Base-by-base conservation (phyloP, 2,329 filamentous ascomycete genomes). In the Boeremia lycopersici region DNA sequence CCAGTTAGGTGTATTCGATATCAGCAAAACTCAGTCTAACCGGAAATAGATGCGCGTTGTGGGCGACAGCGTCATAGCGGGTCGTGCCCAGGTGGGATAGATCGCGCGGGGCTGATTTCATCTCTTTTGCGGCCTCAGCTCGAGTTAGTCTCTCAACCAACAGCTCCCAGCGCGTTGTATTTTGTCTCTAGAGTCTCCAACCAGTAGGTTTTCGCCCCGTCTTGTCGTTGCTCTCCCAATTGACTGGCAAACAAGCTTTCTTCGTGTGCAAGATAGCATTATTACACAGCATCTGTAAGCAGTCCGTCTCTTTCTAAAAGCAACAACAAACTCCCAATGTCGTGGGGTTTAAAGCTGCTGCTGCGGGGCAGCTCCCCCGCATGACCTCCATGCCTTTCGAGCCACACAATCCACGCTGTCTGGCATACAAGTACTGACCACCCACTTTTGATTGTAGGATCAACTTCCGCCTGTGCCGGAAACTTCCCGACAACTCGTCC, bases 231-330 rank as follows among this genome's bases (percentile, higher is more conserved):
- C 15, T 10, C 12, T 19, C 28, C 15, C 13, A n/a, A 12, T 17
- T 35, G 15, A 15, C 29, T 33, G 6, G 4, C 17, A 5, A 38
- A 29, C 28, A 19, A 38, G 40, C 35, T 25, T 19, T 28, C 26
- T 34, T 31, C 10, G 26, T 39, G 26, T 19, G n/a, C 8, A 13
- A 8, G 34, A 29, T 28, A 45, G 35, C 48, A 25, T 49, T 38
- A 19, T 38, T 42, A 38, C 33, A 46, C 26, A 49, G 45, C 39
- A 48, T 50, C 48, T 53, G 54, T 57, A 53, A 57, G 48, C 31
- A 26, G 17, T 48, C 25, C 44, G 11, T 28, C 43, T 7, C 25
- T 12, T 39, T 31, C n/a, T 26, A 33, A 40, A 52, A 57, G 44
- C 40, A 48, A 44, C 33, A 35, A 8, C 34, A 38, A 41, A 34